Evolutionary conservation across 2,329 filamentous ascomycete genomes (phyloP).

Genomic region (Emericellopsis cladophorae): DNA sequence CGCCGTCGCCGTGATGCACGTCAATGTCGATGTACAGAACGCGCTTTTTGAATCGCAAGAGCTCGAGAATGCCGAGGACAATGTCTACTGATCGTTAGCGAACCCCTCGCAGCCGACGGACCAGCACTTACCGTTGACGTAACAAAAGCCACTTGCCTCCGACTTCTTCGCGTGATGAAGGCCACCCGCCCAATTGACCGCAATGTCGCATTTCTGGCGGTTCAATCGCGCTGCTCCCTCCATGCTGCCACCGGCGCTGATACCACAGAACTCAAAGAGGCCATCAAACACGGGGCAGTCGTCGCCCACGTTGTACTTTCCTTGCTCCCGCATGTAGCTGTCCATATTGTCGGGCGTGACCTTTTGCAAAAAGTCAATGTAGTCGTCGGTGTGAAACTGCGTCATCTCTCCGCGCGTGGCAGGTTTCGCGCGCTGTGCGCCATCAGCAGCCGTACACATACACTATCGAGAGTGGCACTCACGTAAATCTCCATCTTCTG

Average conservation of each 20-base stretch:
- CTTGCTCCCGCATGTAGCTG: constrained; percentile 77
- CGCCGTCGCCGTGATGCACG: constrained; percentile 85
- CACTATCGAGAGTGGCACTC: constrained; percentile 27
- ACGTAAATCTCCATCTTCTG: constrained; percentile 95
- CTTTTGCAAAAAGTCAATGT: constrained; percentile 88
- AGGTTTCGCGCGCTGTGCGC: constrained; percentile 60
- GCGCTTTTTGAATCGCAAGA: constrained; percentile 79
- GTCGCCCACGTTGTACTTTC: constrained; percentile 87
- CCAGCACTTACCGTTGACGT: constrained; percentile 68
- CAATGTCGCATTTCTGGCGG: constrained; percentile 87
- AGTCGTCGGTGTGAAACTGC: constrained; percentile 89
- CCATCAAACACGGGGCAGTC: constrained; percentile 97
- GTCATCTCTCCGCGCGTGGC: constrained; percentile 83
- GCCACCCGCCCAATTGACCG: constrained; percentile 95
- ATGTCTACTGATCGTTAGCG: constrained; percentile 50
- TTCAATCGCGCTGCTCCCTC: constrained; percentile 85
- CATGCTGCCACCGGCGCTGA: constrained; percentile 88
- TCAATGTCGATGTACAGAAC: constrained; percentile 98
- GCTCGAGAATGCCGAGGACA: constrained; percentile 85
- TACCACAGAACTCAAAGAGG: constrained; percentile 91
- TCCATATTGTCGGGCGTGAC: constrained; percentile 99
- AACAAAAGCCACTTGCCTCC: constrained; percentile 94
- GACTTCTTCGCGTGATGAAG: constrained; percentile 96
- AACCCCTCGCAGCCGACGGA: neutral
- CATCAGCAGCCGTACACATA: neutral